These are phyloP conservation scores for Penium margaritaceum DNA, from an alignment of 139 green algal genomes.

Conservation along the genomic window DNA sequence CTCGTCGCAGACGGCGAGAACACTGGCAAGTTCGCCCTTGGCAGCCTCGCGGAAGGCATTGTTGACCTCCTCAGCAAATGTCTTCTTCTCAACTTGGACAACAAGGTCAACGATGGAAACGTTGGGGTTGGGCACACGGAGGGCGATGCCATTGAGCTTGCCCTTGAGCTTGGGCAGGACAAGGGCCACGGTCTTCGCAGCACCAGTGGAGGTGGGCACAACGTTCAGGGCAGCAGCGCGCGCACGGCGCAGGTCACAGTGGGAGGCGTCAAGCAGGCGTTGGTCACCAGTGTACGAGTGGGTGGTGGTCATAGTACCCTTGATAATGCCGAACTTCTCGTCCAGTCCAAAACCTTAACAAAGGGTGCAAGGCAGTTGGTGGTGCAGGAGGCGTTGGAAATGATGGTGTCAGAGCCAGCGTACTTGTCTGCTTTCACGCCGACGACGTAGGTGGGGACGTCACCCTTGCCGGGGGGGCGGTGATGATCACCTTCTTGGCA, in stretches of 20 bases:
- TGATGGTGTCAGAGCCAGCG: slow-evolving; percentile 46
- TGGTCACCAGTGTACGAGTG: slow-evolving; percentile 63
- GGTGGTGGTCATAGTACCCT: slow-evolving; percentile 61
- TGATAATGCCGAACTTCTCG: slow-evolving; percentile 57
- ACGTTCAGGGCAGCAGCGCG: slow-evolving; percentile 60
- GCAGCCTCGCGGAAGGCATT: slow-evolving; percentile 54
- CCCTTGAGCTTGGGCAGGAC: slow-evolving; percentile 58
- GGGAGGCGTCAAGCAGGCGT: slow-evolving; percentile 55
- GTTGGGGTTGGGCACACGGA: slow-evolving; percentile 60
- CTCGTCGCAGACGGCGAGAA: slow-evolving; percentile 82
- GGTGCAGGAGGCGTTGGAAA: slow-evolving; percentile 61
- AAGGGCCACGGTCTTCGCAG: slow-evolving; percentile 58
- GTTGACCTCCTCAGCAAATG: slow-evolving; percentile 57
- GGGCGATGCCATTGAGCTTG: slow-evolving; percentile 63
- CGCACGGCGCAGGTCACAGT: slow-evolving; percentile 57
- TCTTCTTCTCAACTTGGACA: slow-evolving; percentile 67
- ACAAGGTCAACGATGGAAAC: slow-evolving; percentile 60
- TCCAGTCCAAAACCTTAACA: slow-evolving; percentile 60
- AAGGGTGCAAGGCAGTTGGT: slow-evolving; percentile 65
- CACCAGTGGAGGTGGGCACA: slow-evolving; percentile 59
- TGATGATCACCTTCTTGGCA: slow-evolving; percentile 62
- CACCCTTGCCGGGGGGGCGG: slow-evolving; percentile 57
- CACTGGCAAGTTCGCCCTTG: slow-evolving; percentile 52
- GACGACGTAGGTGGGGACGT: slow-evolving; percentile 58
- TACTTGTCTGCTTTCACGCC: slow-evolving; percentile 57